Conservation (phyloP, 2,329 filamentous ascomycete genomes). For the Coleophoma crateriformis region DNA sequence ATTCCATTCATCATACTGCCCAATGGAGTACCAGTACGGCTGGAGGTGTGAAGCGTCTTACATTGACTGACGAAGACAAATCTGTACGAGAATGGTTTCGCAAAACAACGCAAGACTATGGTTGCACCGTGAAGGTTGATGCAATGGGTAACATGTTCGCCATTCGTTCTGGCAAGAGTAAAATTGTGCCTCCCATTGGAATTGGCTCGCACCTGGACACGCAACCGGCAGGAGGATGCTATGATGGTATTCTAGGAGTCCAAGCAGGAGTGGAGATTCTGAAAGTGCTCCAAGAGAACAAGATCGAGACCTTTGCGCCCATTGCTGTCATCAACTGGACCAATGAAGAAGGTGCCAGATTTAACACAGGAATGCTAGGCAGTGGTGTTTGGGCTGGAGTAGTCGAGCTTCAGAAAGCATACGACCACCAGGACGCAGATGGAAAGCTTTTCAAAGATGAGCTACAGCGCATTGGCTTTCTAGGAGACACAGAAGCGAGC, state of each 20-base stretch:
- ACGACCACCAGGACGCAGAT: too few relatives aligned
- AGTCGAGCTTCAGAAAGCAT: too few relatives aligned
- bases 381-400: slow-evolving; percentile 60
- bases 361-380: slow-evolving; percentile 65
- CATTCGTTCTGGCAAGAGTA: neutral
- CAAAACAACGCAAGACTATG: neutral
- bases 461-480: slow-evolving; percentile 62
- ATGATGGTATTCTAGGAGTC: slow-evolving; percentile 72
- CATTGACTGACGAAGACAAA: slow-evolving; percentile 1
- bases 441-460: slow-evolving; percentile 30
- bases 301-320: slow-evolving; percentile 60
- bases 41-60: neutral
- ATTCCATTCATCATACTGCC: neutral
- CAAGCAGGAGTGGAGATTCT: slow-evolving; percentile 66
- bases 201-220: neutral
- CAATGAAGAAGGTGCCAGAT: slow-evolving; percentile 68
- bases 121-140: neutral
- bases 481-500: slow-evolving; percentile 49
- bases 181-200: neutral
- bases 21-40: neutral
- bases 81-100: neutral
- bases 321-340: slow-evolving; percentile 35
- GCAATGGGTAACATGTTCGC: slow-evolving; percentile 1
- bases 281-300: slow-evolving; percentile 57
- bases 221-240: slow-evolving; percentile 58